Evolutionary conservation across 78 protist species (phyloP), one percentile per base, ranked within the genome.

Genomic region (Dictyostelium capitatum): DNA sequence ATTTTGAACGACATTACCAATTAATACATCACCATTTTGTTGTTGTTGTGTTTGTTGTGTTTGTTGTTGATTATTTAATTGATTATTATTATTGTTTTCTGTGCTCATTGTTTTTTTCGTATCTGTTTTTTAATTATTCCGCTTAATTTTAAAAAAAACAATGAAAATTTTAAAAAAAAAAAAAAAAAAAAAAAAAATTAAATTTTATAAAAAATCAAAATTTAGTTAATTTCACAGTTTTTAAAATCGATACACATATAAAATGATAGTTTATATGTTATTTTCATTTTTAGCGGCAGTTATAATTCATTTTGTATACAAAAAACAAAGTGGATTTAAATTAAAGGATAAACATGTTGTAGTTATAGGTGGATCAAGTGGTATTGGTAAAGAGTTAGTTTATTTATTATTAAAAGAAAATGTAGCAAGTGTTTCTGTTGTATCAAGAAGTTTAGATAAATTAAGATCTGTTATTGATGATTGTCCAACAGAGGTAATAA

Each of bases 371-470:
- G 91, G 91, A 8, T 84, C 91, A 41, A 25, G 56, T 25, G 91
- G 91, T 47, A 84, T 84, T 84, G 91, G 91, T 32, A 84, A 84
- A 74, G 77, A 84, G 47, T 74, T 84, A 19, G 91, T 84, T 9
- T 84, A 84, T 46, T 37, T 28, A 37, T 48, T 84, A 57, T 41
- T 84, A 14, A 51, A 57, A 30, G 79, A 54, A 20, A 41, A 74
- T 57, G 48, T 51, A 4, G 11, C 82, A 15, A 84, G 25, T 28
- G 73, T 84, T n/a, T 50, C 82, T 6, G 80, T 84, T 51, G 78
- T 84, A n/a, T 84, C 91, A 14, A 84, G 91, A 84, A 59, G 67
- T 59, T 37, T 56, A 23, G 47, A 53, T 32, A 84, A 84, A 65
- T 56, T 84, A 79, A 28, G n/a, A 74, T 25, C 79, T 4, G 80